phyloP scores from a whole-genome alignment of 495 filamentous ascomycete genomes.

The Sordaria brevicollis region DNA sequence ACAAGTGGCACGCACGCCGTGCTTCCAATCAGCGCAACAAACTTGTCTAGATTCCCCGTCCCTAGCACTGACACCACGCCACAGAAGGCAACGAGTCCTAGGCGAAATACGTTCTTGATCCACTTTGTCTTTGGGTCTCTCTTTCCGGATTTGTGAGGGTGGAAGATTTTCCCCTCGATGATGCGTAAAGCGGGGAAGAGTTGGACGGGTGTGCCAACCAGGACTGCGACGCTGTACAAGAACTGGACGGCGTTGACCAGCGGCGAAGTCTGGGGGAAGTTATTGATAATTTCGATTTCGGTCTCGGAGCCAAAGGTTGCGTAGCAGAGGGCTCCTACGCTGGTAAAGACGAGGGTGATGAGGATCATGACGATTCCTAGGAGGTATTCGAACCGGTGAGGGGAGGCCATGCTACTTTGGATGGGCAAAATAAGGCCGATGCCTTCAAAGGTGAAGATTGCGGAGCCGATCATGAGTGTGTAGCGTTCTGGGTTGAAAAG shows the following conservation, averaged over 20 bases:
- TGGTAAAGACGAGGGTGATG: slow-evolving; percentile 53
- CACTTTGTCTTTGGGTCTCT: slow-evolving; percentile 44
- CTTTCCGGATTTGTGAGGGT: slow-evolving; percentile 44
- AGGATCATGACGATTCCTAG: slow-evolving; percentile 50
- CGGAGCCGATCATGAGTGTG: slow-evolving; percentile 51
- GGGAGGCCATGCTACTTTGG: slow-evolving; percentile 51
- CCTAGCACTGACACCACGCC: slow-evolving; percentile 42
- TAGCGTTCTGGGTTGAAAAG: slow-evolving; percentile 52
- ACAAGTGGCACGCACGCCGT: slow-evolving; percentile 75
- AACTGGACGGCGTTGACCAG: slow-evolving; percentile 58
- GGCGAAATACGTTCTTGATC: slow-evolving; percentile 54
- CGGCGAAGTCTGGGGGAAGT: slow-evolving; percentile 49
- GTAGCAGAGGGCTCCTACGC: slow-evolving; percentile 54
- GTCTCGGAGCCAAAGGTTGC: slow-evolving; percentile 50
- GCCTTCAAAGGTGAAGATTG: slow-evolving; percentile 60
- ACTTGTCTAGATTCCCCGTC: slow-evolving; percentile 51
- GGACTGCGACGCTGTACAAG: slow-evolving; percentile 52
- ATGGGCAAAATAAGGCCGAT: slow-evolving; percentile 58
- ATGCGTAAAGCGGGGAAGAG: slow-evolving; percentile 55
- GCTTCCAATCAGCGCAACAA: slow-evolving; percentile 52
- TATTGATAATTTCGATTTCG: slow-evolving; percentile 52
- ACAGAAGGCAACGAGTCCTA: slow-evolving; percentile 36
- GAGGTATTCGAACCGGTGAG: slow-evolving; percentile 46
- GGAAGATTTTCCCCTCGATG: slow-evolving; percentile 45
- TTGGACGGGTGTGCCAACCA: slow-evolving; percentile 53